Conservation (phyloP, 805 yeast genomes). For the Metschnikowia vanudenii region DNA sequence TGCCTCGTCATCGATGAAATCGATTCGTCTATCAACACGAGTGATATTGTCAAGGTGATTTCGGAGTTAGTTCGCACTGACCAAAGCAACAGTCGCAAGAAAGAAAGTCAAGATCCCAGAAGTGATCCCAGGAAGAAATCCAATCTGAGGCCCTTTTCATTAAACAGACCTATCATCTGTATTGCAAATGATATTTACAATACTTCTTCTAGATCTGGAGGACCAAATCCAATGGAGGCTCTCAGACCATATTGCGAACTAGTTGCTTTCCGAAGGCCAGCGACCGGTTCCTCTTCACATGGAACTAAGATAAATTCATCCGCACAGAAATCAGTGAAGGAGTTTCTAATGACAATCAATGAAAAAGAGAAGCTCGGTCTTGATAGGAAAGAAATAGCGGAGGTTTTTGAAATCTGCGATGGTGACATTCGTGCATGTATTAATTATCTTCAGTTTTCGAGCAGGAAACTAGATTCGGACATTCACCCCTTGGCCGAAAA, state of each 20-base stretch:
- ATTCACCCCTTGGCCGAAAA: slow-evolving; percentile 4
- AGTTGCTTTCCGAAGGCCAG: slow-evolving; percentile 61
- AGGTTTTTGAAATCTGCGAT: slow-evolving; percentile 66
- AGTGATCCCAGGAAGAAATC: slow-evolving; percentile 21
- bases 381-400: slow-evolving; percentile 53
- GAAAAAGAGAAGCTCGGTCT: slow-evolving; percentile 51
- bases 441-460: slow-evolving; percentile 72
- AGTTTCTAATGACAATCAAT: slow-evolving; percentile 48
- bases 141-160: slow-evolving; percentile 36
- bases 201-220: slow-evolving; percentile 23
- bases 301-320: slow-evolving; percentile 26
- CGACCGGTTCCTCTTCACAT: slow-evolving; percentile 28
- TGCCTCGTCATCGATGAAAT: slow-evolving; percentile 88
- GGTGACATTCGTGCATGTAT: slow-evolving; percentile 86
- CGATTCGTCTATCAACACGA: slow-evolving; percentile 48
- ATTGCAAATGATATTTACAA: slow-evolving; percentile 83
- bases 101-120: slow-evolving; percentile 1
- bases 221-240: slow-evolving; percentile 61
- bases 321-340: slow-evolving; percentile 38
- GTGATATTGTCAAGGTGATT: slow-evolving; percentile 43
- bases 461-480: slow-evolving; percentile 19
- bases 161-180: slow-evolving; percentile 85
- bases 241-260: slow-evolving; percentile 74
- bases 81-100: slow-evolving; percentile 9
- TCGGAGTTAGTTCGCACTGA: slow-evolving; percentile 66